phyloP scores from a whole-genome alignment of 2,329 filamentous ascomycete species.

The Clarireedia monteithiana region DNA sequence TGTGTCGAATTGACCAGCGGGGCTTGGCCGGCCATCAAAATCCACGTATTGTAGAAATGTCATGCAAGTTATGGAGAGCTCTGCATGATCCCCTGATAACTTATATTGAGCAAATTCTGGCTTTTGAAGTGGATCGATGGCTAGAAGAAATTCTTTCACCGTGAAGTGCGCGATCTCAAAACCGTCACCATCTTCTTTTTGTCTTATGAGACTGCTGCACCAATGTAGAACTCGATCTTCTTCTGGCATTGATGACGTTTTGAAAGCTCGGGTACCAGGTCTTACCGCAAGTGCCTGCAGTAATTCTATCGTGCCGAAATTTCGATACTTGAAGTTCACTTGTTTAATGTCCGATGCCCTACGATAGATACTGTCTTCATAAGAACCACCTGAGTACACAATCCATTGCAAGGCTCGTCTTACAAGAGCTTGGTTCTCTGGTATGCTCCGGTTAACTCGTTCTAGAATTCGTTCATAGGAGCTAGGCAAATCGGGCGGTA shows the following conservation, averaged over 20 bases:
- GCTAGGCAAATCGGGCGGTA: slow-evolving; percentile 19
- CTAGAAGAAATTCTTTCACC: slow-evolving; percentile 21
- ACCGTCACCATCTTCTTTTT: background rate
- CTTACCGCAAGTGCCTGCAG: slow-evolving; percentile 16
- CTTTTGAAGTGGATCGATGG: background rate
- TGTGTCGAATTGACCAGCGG: background rate
- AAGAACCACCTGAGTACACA: background rate
- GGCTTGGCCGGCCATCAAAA: background rate
- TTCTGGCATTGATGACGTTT: slow-evolving; percentile 16
- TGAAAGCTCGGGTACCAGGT: slow-evolving; percentile 3
- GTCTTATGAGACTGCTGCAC: slow-evolving; percentile 22
- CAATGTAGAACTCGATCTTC: slow-evolving; percentile 16
- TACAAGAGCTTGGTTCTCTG: slow-evolving; percentile 18
- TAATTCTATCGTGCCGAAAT: slow-evolving; percentile 4
- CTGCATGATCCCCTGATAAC: background rate
- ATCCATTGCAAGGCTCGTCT: slow-evolving; percentile 17
- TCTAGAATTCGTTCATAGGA: slow-evolving; percentile 27
- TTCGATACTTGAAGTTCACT: background rate
- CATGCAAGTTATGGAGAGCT: background rate
- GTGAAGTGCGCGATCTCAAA: slow-evolving; percentile 24
- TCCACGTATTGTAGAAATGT: background rate
- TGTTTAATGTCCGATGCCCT: background rate
- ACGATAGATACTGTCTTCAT: no score
- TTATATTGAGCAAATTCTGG: background rate
- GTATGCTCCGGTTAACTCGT: slow-evolving; percentile 17